Percentiles rank a stretch among this genome's conserved stretches.
phyloP scores from a whole-genome alignment of 176 grass and related monocot genomes.

The Urochloa ruziziensis region DNA sequence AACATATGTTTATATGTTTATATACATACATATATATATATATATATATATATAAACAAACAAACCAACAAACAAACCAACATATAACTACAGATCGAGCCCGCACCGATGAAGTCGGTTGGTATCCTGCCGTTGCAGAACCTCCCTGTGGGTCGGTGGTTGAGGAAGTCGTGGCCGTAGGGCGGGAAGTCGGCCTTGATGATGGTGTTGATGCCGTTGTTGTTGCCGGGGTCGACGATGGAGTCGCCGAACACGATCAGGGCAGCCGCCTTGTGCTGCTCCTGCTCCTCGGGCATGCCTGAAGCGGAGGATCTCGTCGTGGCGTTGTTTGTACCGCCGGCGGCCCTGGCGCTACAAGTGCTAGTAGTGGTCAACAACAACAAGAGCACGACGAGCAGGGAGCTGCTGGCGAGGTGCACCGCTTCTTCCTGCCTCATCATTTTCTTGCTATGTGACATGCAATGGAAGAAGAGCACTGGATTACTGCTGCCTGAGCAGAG shows the following conservation, averaged over 20 bases:
- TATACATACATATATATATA: neutral
- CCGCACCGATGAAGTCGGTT: slow-evolving; percentile 57
- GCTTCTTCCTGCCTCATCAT: neutral
- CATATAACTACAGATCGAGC: no score
- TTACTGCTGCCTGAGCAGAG: no score
- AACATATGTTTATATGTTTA: neutral
- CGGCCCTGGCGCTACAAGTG: neutral
- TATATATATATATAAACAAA: no score
- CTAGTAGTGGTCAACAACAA: neutral
- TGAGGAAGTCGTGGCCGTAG: slow-evolving; percentile 56
- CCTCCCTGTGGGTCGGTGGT: slow-evolving; percentile 47
- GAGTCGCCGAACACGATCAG: slow-evolving; percentile 78
- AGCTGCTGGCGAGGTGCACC: neutral
- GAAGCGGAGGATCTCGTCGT: no score
- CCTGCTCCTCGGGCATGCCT: no score
- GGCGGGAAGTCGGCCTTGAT: slow-evolving; percentile 64
- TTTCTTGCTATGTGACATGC: no score
- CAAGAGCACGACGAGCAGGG: neutral
- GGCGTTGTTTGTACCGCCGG: neutral
- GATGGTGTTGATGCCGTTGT: slow-evolving; percentile 59
- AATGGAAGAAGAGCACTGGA: no score
- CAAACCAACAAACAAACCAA: no score
- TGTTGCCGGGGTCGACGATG: slow-evolving; percentile 70
- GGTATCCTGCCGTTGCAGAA: slow-evolving; percentile 84
- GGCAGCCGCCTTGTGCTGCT: slow-evolving; percentile 16